These are phyloP conservation scores for Pseudocercospora musae DNA, from an alignment of 2,329 filamentous ascomycete genomes.

Conservation along the genomic window DNA sequence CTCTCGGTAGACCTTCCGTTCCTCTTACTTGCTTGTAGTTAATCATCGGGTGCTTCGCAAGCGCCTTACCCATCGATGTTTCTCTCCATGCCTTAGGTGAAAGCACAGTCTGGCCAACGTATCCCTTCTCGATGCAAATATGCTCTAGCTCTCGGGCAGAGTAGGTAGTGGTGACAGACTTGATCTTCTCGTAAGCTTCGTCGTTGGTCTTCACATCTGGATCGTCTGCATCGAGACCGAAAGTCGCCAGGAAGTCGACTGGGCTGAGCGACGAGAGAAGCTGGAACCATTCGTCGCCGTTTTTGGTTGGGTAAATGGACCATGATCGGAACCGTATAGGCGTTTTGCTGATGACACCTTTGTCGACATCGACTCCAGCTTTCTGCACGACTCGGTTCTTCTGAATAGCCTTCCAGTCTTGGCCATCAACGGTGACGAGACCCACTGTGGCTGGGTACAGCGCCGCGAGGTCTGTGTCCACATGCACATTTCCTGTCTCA, in stretches of 20 bases:
- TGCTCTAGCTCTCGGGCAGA: conserved; percentile 44
- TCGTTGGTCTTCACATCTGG: conserved; percentile 28
- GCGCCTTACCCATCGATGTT: conserved; percentile 44
- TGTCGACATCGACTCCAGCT: conserved; percentile 31
- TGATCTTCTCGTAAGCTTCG: conserved; percentile 35
- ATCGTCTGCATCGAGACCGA: conserved; percentile 43
- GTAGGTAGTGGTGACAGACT: conserved; percentile 35
- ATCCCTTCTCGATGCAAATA: conserved; percentile 40
- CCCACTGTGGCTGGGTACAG: conserved; percentile 46
- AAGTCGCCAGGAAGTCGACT: conserved; percentile 42
- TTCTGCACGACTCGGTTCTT: conserved; percentile 28
- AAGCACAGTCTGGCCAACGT: conserved; percentile 17
- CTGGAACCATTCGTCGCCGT: conserved; percentile 48
- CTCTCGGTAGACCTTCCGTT: conserved; percentile 9
- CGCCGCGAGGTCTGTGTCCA: conserved; percentile 49
- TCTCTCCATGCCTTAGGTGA: conserved; percentile 45
- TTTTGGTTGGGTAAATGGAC: conserved; percentile 49
- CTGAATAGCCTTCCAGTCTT: conserved; percentile 32
- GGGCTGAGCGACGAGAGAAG: conserved; percentile 52
- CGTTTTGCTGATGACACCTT: conserved; percentile 39
- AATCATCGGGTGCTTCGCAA: conserved; percentile 44
- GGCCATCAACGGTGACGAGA: conserved; percentile 40
- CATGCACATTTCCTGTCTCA: conserved; percentile 33
- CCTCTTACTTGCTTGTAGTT: conserved; percentile 17
- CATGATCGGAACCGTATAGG: conserved; percentile 43